These are phyloP conservation scores for Chondrostereum purpureum DNA, from an alignment of 1,284 basidiomycete genomes.

Conservation along the genomic window DNA sequence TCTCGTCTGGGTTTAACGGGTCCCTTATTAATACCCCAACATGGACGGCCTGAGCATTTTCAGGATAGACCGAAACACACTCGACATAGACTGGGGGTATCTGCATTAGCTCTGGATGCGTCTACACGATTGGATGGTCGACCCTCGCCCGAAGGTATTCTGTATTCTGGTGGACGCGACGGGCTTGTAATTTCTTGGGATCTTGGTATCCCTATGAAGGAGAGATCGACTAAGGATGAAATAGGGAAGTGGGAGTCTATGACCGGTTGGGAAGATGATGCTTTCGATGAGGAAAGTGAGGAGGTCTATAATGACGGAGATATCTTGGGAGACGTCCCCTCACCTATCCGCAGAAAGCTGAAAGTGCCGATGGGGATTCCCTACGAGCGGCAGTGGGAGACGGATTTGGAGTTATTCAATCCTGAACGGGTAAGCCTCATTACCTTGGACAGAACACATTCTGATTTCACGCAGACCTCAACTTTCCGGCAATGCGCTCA, in stretches of 20 bases:
- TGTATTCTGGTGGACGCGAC: slow-evolving; percentile 92
- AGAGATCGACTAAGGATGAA: slow-evolving; percentile 17
- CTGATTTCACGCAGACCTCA: slow-evolving; percentile 36
- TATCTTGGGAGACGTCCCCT: slow-evolving; percentile 65
- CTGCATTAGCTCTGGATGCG: slow-evolving; percentile 80
- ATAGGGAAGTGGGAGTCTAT: slow-evolving; percentile 62
- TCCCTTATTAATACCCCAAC: slow-evolving; percentile 54
- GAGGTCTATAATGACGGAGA: slow-evolving; percentile 58
- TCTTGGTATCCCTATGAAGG: slow-evolving; percentile 64
- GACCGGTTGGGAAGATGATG: slow-evolving; percentile 76
- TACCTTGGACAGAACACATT: no score
- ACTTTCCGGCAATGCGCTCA: slow-evolving; percentile 81
- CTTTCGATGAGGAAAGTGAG: slow-evolving; percentile 54
- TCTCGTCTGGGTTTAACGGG: slow-evolving; percentile 56
- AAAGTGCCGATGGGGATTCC: slow-evolving; percentile 34
- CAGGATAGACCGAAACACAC: slow-evolving; percentile 43
- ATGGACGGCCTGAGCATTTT: slow-evolving; percentile 17
- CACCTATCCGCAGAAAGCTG: slow-evolving; percentile 27
- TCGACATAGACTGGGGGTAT: slow-evolving; percentile 81
- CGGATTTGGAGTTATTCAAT: slow-evolving; percentile 46
- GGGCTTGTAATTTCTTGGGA: slow-evolving; percentile 93
- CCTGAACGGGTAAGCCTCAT: slow-evolving; percentile 39
- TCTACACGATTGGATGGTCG: slow-evolving; percentile 68
- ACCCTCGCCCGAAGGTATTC: slow-evolving; percentile 73
- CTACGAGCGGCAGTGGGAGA: slow-evolving; percentile 76